These are phyloP conservation scores for Paraconiothyrium brasiliense DNA, from an alignment of 2,329 filamentous ascomycete genomes.

Conservation along the genomic window DNA sequence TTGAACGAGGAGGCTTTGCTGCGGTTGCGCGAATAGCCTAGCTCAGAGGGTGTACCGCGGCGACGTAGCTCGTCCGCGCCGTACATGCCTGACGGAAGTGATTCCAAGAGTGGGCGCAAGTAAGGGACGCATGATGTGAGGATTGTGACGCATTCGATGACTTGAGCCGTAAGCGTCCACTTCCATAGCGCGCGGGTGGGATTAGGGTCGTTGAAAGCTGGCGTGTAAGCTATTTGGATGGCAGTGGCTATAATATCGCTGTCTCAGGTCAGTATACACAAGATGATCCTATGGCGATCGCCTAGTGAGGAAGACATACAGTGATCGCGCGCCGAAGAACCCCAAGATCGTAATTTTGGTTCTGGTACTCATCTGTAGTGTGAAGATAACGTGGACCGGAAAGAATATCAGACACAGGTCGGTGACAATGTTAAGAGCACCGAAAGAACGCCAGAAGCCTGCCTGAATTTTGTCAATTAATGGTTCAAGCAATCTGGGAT, in stretches of 20 bases:
- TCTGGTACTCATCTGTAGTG: conserved; percentile 44
- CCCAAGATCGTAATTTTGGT: conserved; percentile 47
- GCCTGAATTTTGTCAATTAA: conserved; percentile 15
- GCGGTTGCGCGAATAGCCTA: conserved; percentile 34
- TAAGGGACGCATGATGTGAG: conserved; percentile 49
- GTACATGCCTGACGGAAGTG: conserved; percentile 45
- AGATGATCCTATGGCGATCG: neutral
- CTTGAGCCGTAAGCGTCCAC: conserved; percentile 46
- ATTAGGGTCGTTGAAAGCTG: conserved; percentile 37
- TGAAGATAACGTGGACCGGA: conserved; percentile 46
- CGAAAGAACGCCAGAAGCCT: conserved; percentile 43
- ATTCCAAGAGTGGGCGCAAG: conserved; percentile 46
- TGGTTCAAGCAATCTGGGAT: no score
- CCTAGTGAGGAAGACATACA: conserved; percentile 27
- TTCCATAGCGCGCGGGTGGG: conserved; percentile 45
- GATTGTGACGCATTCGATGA: conserved; percentile 48
- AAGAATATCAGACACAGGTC: conserved; percentile 45
- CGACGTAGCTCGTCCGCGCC: conserved; percentile 44
- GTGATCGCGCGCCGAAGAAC: conserved; percentile 44
- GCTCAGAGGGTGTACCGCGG: conserved; percentile 40
- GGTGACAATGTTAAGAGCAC: conserved; percentile 45
- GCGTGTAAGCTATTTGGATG: conserved; percentile 43
- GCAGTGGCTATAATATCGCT: conserved; percentile 47
- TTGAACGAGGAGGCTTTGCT: conserved; percentile 43
- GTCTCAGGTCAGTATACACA: neutral